Evolutionary conservation across 108 stramenopile species (phyloP).

Genomic region (Craspedostauros australis): DNA sequence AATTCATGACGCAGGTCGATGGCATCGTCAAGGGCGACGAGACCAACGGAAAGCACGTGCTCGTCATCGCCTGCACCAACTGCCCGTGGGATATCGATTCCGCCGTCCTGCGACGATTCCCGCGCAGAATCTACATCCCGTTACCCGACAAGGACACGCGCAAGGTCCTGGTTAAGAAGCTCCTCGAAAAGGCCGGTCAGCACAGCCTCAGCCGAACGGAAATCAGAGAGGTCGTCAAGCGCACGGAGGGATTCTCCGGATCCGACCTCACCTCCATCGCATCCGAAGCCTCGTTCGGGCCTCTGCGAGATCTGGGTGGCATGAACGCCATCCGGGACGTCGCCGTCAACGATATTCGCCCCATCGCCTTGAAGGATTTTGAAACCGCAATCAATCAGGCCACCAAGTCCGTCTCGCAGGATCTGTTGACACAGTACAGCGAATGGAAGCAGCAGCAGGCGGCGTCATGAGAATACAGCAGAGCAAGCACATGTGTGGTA

Average conservation of each 20-base stretch:
- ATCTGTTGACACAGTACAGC: conserved; percentile 35
- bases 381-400: conserved; percentile 35
- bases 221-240: conserved; percentile 26
- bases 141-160: conserved; percentile 72
- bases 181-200: conserved; percentile 39
- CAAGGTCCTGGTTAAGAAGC: conserved; percentile 35
- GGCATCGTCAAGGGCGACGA: conserved; percentile 44
- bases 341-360: conserved; percentile 32
- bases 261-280: conserved; percentile 61
- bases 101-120: conserved; percentile 81
- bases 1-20: conserved; percentile 95
- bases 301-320: conserved; percentile 37
- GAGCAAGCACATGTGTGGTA: neutral
- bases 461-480: conserved; percentile 8
- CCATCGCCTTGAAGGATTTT: conserved; percentile 49
- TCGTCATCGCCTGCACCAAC: conserved; percentile 92
- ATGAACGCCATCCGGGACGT: conserved; percentile 41
- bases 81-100: conserved; percentile 94
- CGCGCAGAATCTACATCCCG: conserved; percentile 88
- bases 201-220: conserved; percentile 23
- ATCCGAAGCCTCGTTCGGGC: conserved; percentile 58
- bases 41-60: conserved; percentile 32
- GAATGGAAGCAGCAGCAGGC: conserved; percentile 49
- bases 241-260: conserved; percentile 47
- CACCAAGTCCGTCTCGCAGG: conserved; percentile 41